Percentiles rank a stretch among this genome's conserved stretches.
These are phyloP conservation scores for Histomonas meleagridis DNA, from an alignment of 208 protist genomes.

Conservation along the genomic window DNA sequence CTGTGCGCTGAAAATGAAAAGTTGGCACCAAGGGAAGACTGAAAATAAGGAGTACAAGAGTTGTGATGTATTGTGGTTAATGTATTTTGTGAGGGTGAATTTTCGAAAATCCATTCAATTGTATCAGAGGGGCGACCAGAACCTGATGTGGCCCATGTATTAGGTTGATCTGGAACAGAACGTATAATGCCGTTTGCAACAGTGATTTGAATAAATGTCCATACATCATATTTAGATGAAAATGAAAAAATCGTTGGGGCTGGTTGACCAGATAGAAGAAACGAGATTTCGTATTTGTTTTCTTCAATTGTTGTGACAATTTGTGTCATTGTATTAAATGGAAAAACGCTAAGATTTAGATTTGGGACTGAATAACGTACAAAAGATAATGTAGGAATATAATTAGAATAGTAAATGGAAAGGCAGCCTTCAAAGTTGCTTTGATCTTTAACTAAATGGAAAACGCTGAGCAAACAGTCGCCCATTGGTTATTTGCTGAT, in stretches of 20 bases:
- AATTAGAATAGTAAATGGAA: not conserved
- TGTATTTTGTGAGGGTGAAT: not conserved
- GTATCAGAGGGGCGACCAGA: not conserved
- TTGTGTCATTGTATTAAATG: not conserved
- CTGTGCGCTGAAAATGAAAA: not conserved
- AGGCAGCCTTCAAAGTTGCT: not conserved
- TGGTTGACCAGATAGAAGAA: not conserved
- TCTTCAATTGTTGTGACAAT: not conserved
- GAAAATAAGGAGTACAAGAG: not conserved
- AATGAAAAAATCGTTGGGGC: not conserved
- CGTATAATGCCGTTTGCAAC: not conserved
- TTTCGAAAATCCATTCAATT: not conserved
- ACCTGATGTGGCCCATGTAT: not conserved
- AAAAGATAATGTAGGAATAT: not conserved
- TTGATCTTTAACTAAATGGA: not conserved
- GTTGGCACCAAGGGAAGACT: not conserved
- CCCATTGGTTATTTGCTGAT: no score
- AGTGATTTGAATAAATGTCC: not conserved
- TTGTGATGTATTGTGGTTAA: not conserved
- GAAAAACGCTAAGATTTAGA: not conserved
- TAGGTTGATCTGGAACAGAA: not conserved
- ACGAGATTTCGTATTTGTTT: not conserved
- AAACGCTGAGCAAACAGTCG: not conserved
- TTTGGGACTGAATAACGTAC: not conserved
- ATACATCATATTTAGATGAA: slow-evolving; percentile 31